phyloP scores from a whole-genome alignment of 2,329 filamentous ascomycete genomes.

The Nothopassalora personata region DNA sequence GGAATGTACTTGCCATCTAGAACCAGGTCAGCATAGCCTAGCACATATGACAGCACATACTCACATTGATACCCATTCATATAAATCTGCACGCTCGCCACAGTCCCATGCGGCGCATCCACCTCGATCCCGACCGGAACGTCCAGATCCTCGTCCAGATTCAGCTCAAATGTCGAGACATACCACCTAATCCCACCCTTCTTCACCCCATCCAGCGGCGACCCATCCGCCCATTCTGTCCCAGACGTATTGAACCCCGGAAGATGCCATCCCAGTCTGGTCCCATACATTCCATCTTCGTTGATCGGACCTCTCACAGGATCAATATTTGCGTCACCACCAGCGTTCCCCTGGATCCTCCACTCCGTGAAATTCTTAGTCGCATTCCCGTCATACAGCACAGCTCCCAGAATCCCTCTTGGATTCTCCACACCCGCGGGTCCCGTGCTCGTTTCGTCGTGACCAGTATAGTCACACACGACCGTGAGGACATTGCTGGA shows the following conservation, averaged over 20 bases:
- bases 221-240: slow-evolving; percentile 36
- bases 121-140: slow-evolving; percentile 52
- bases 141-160: slow-evolving; percentile 49
- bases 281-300: slow-evolving; percentile 55
- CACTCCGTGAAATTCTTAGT: slow-evolving; percentile 47
- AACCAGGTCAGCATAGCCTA: slow-evolving; percentile 22
- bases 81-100: slow-evolving; percentile 52
- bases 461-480: slow-evolving; percentile 57
- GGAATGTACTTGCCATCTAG: slow-evolving; percentile 51
- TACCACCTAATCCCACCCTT: slow-evolving; percentile 53
- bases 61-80: slow-evolving; percentile 61
- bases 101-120: slow-evolving; percentile 40
- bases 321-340: slow-evolving; percentile 49
- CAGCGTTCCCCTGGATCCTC: slow-evolving; percentile 56
- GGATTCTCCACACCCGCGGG: slow-evolving; percentile 51
- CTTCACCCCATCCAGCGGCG: slow-evolving; percentile 34
- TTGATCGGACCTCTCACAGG: slow-evolving; percentile 53
- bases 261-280: slow-evolving; percentile 55
- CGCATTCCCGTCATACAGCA: slow-evolving; percentile 40
- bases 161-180: slow-evolving; percentile 48
- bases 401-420: slow-evolving; percentile 50
- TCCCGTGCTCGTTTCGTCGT: slow-evolving; percentile 47
- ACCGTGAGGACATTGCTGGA: slow-evolving; percentile 48
- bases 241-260: slow-evolving; percentile 49
- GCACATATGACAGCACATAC: neutral